phyloP scores from a whole-genome alignment of 257 asterid genomes.

The Solanum virginianum region DNA sequence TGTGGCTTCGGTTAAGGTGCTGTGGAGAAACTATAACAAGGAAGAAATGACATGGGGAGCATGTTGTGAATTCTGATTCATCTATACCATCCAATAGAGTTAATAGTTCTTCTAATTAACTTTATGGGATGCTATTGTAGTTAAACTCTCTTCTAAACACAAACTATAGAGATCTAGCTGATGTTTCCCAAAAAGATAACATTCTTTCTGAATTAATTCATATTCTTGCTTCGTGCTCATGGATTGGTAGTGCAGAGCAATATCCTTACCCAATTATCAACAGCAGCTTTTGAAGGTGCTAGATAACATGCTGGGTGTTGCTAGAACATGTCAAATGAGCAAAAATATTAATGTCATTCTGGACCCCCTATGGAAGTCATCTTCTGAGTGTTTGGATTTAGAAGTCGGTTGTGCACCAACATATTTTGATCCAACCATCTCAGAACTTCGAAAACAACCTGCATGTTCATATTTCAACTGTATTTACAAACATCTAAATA shows the following conservation, averaged over 20 bases:
- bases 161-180: constrained; percentile 67
- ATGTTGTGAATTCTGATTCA: constrained; percentile 4
- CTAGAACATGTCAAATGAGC: constrained; percentile 47
- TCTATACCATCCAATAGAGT: constrained; percentile 2
- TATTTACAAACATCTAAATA: constrained; percentile 51
- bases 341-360: constrained; percentile 37
- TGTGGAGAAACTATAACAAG: too few species aligned
- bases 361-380: constrained; percentile 60
- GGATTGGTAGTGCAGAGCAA: constrained; percentile 61
- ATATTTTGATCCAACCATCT: constrained; percentile 65
- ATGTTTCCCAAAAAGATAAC: constrained; percentile 45
- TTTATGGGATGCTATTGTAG: constrained; percentile 84
- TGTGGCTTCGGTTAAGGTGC: too few species aligned
- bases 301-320: constrained; percentile 71
- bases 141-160: constrained; percentile 60
- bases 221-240: constrained; percentile 37
- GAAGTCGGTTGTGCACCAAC: constrained; percentile 25
- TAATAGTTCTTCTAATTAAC: constrained; percentile 43
- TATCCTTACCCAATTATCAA: constrained; percentile 76
- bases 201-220: constrained; percentile 48
- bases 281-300: constrained; percentile 47
- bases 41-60: too few species aligned
- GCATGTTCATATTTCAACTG: constrained; percentile 79
- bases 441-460: constrained; percentile 84
- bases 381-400: constrained; percentile 62